Conservation (phyloP, 129 eudicot genomes). For the Flaveria linearis region DNA sequence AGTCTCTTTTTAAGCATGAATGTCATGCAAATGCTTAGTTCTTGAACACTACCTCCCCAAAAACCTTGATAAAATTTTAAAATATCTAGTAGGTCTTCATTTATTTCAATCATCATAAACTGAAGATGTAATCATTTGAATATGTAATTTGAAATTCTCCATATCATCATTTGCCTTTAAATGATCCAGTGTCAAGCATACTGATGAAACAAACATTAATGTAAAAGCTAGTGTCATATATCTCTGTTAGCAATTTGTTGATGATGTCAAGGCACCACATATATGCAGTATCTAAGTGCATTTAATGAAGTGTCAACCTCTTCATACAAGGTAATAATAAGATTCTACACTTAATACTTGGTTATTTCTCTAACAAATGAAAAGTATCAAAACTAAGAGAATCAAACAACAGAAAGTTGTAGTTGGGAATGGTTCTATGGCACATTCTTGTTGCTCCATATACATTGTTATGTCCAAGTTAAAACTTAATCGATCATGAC, state of each 20-base stretch:
- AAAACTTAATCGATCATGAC: no score
- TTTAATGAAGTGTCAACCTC: constrained; percentile 3
- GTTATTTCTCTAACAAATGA: constrained; percentile 42
- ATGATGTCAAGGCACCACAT: constrained; percentile 65
- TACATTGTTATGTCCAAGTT: constrained; percentile 46
- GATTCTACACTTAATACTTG: background rate
- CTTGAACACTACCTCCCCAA: no score
- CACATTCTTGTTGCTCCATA: constrained; percentile 71
- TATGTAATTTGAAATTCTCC: constrained; percentile 45
- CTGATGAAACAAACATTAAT: constrained; percentile 13
- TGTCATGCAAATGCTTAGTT: no score
- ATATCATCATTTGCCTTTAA: constrained; percentile 55
- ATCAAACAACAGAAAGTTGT: constrained; percentile 21
- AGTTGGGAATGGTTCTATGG: constrained; percentile 50
- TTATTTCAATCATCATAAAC: background rate
- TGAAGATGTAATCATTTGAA: background rate
- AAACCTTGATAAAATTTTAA: no score
- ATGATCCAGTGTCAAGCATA: constrained; percentile 49
- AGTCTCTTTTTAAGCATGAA: no score
- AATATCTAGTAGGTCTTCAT: no score
- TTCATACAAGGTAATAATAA: background rate
- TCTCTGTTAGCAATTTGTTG: constrained; percentile 60
- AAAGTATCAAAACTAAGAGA: constrained; percentile 44
- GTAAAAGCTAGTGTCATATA: background rate
- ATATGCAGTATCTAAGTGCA: background rate